These are phyloP conservation scores for Kwoniella sp. DNA, from an alignment of 768 basidiomycete species.

Conservation along the genomic window DNA sequence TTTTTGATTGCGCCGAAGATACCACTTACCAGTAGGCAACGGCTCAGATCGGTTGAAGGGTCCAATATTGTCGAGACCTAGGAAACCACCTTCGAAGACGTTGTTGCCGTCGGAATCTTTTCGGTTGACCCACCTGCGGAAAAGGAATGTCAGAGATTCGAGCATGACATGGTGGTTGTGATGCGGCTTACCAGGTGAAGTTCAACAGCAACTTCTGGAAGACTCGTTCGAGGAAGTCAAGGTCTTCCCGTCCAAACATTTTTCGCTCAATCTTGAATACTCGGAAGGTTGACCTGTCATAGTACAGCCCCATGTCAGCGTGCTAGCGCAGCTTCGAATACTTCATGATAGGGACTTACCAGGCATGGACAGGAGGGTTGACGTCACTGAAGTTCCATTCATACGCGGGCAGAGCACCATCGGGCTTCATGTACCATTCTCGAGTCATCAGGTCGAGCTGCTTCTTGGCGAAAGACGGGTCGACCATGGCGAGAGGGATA, in stretches of 20 bases:
- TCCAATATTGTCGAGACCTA: slow-evolving; percentile 97
- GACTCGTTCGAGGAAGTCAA: slow-evolving; percentile 91
- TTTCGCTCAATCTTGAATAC: slow-evolving; percentile 99
- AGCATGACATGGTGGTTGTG: not conserved
- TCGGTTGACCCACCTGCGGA: slow-evolving; percentile 89
- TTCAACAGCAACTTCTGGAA: slow-evolving; percentile 97
- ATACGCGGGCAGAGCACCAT: slow-evolving; percentile 97
- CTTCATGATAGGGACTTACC: slow-evolving; percentile 61
- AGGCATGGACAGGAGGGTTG: slow-evolving; percentile 98
- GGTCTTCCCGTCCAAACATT: slow-evolving; percentile 83
- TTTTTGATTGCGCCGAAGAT: too few species aligned
- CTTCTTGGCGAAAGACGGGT: slow-evolving; percentile 94
- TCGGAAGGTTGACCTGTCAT: slow-evolving; percentile 70
- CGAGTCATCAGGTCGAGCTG: slow-evolving; percentile 93
- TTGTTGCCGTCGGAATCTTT: slow-evolving; percentile 94
- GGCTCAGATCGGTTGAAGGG: slow-evolving; percentile 98
- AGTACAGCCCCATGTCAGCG: too few species aligned
- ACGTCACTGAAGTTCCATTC: slow-evolving; percentile 99
- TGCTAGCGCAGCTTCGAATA: not conserved
- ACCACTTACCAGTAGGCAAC: slow-evolving; percentile 66
- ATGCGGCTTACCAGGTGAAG: slow-evolving; percentile 78
- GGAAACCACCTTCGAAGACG: slow-evolving; percentile 97
- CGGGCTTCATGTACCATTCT: slow-evolving; percentile 98
- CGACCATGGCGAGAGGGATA: slow-evolving; percentile 93
- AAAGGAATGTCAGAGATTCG: not conserved